These are phyloP conservation scores for Phytophthora parvispora DNA, from an alignment of 352 stramenopile species.

Conservation along the genomic window DNA sequence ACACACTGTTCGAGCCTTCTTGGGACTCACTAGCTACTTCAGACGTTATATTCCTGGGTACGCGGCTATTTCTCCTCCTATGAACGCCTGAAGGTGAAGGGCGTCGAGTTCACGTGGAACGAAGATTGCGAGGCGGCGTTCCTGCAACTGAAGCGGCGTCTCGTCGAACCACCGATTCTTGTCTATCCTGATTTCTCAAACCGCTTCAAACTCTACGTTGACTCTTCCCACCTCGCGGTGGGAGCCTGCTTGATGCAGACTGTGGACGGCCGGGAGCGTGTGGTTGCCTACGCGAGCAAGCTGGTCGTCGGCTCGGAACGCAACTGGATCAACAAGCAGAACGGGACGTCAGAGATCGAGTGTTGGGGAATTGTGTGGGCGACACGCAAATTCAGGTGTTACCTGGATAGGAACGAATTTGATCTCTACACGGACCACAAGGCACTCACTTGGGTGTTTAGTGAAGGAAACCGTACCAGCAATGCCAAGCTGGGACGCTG, in stretches of 20 bases:
- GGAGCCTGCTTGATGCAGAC: constrained; percentile 7
- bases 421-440: not conserved
- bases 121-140: not conserved
- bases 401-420: not conserved
- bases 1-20: not conserved
- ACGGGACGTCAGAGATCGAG: constrained; percentile 1
- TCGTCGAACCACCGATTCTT: constrained; percentile 3
- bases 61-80: not conserved
- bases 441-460: not conserved
- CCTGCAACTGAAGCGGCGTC: not conserved
- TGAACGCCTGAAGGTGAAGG: constrained; percentile 1
- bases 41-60: not conserved
- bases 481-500: not conserved
- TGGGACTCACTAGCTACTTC: not conserved
- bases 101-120: not conserved
- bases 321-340: not conserved
- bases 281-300: constrained; percentile 2
- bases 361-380: not conserved
- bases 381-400: not conserved
- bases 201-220: constrained; percentile 5
- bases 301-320: not conserved
- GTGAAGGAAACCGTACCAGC: not conserved
- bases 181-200: constrained; percentile 6
- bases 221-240: not conserved
- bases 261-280: not conserved